Evolutionary conservation across 1,284 basidiomycete species (phyloP), one percentile per base, ranked within the genome.

Genomic region (Cutaneotrichosporon cavernicola): DNA sequence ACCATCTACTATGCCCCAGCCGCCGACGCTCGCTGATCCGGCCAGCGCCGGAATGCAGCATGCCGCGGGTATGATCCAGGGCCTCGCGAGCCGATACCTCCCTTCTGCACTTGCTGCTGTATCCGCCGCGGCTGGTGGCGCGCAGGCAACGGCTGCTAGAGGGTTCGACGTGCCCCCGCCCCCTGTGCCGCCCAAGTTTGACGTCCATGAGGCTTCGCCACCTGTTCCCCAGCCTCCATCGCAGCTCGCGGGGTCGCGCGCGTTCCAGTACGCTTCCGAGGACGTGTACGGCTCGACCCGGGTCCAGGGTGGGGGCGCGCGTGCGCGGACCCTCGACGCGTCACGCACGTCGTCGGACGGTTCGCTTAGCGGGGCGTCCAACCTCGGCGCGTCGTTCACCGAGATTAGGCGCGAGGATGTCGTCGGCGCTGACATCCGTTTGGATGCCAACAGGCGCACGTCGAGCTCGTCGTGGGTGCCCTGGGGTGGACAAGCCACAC

Each of bases 21-120:
- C 78, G 26, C 80, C 78, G 8, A 75, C 76, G 1, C 62, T 80
- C 47, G 70, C 73, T 30, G 76, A 80, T 65, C 80, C 78, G 8
- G 78, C 76, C 18, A 73, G 73, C 2, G 80, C 79, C 16, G 75
- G 75, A 1, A 66, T 73, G 13, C 74, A 76, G 62, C 71, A 75
- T 63, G 69, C 76, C 8, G 78, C 75, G 49, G 70, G 74, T 9
- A 67, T 75, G 30, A 5, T 56, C 13, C 57, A 58, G 57, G 43
- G 43, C 30, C 57, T 58, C 22, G 57, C 57, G 9, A 34, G 14
- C 22, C 76, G 75, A 30, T 80, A 80, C 64, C 64, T 77, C 43
- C 78, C 80, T 11, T 67, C 74, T 11, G 78, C 76, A 8, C 60
- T 79, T 32, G 71, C 75, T 7, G 75, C 78, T 38, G 61, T 78